Conservation (phyloP, 2,329 filamentous ascomycete species). For the Pestalotiopsis sp. region DNA sequence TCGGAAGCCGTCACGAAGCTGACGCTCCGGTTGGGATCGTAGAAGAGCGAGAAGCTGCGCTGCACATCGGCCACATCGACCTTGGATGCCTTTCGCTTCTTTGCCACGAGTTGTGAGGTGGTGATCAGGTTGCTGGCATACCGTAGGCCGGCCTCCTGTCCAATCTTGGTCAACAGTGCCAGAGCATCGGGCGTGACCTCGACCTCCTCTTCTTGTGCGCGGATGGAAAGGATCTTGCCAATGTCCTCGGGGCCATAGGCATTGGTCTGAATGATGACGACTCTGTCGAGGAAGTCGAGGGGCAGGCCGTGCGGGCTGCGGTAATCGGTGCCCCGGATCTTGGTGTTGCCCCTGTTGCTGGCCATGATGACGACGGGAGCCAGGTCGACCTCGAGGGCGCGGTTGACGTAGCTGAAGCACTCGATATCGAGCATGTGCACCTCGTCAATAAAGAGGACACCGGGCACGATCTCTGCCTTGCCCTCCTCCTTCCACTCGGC, state of each 20-base stretch:
- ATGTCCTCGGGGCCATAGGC: slow-evolving; percentile 83
- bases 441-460: slow-evolving; percentile 97
- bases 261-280: slow-evolving; percentile 95
- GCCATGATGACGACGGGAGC: slow-evolving; percentile 99
- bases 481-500: slow-evolving; percentile 99
- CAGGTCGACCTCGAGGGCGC: slow-evolving; percentile 90
- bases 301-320: slow-evolving; percentile 91
- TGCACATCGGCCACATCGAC: slow-evolving; percentile 88
- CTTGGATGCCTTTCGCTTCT: slow-evolving; percentile 84
- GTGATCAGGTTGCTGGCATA: slow-evolving; percentile 99
- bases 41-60: slow-evolving; percentile 92
- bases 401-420: slow-evolving; percentile 98
- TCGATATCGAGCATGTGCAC: slow-evolving; percentile 99
- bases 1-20: slow-evolving; percentile 90
- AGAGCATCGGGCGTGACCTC: slow-evolving; percentile 89
- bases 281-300: slow-evolving; percentile 92
- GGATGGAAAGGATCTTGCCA: slow-evolving; percentile 87
- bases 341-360: slow-evolving; percentile 89
- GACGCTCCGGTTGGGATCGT: slow-evolving; percentile 84
- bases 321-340: slow-evolving; percentile 92
- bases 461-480: slow-evolving; percentile 96
- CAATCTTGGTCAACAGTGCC: slow-evolving; percentile 93
- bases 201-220: slow-evolving; percentile 94
- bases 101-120: slow-evolving; percentile 83
- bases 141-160: slow-evolving; percentile 85